Evolutionary conservation across 2,329 filamentous ascomycete species (phyloP).

Genomic region (Capronia americana): DNA sequence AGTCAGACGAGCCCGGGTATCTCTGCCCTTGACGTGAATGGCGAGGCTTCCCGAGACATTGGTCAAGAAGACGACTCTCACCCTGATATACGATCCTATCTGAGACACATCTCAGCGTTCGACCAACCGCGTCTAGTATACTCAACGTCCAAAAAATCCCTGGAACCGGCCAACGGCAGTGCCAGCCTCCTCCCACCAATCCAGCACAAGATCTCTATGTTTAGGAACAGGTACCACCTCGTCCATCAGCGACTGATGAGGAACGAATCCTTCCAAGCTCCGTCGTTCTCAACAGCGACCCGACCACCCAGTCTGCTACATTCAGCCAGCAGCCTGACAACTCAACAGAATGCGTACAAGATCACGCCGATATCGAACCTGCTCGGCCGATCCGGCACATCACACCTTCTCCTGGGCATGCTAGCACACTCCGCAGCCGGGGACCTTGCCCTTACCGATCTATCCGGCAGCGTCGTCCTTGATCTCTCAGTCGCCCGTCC

Average conservation of each 20-base stretch:
- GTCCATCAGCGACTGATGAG: constrained; percentile 90
- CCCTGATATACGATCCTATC: constrained; percentile 77
- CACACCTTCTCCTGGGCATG: constrained; percentile 85
- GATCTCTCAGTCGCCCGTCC: constrained; percentile 81
- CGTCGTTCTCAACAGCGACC: constrained; percentile 70
- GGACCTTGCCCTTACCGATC: constrained; percentile 79
- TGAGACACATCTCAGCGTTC: constrained; percentile 82
- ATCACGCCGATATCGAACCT: constrained; percentile 83
- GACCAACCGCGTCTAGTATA: constrained; percentile 71
- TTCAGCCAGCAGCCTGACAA: constrained; percentile 62
- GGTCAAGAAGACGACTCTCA: constrained; percentile 50
- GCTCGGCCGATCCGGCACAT: constrained; percentile 78
- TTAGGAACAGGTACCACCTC: constrained; percentile 88
- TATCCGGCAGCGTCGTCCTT: constrained; percentile 84
- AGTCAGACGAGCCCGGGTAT: constrained; percentile 70
- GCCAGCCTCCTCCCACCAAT: constrained; percentile 77
- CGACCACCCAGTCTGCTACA: constrained; percentile 60
- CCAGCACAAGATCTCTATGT: constrained; percentile 81
- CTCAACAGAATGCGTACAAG: constrained; percentile 73
- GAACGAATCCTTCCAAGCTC: constrained; percentile 90
- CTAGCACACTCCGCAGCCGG: constrained; percentile 78
- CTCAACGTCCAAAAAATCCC: constrained; percentile 76
- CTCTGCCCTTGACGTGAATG: constrained; percentile 53
- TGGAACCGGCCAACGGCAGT: constrained; percentile 73
- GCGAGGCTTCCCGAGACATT: background rate